Evolutionary conservation across 805 yeast genomes (phyloP), one percentile per base, ranked within the genome.

Genomic region (Saccharomyces jurei): DNA sequence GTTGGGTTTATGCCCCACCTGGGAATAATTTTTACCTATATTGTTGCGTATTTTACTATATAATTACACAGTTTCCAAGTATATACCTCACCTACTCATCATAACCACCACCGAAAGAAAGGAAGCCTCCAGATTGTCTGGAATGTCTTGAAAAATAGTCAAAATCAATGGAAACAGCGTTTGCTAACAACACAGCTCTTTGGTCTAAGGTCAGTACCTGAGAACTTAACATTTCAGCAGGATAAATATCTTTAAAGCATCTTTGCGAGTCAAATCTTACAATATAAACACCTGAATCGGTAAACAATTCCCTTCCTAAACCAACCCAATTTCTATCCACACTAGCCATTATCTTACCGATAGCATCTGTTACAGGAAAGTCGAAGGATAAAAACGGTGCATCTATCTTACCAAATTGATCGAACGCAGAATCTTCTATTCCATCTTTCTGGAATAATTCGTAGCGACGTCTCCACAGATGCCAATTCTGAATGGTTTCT

Each of bases 311-410:
- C 63, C 97, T 79, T 2, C 95, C 96, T 46, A 94, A 72, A 0
- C 99, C 99, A 5, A 87, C 96, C 94, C 96, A 94, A 69, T 90
- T 90, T 63, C 98, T 79, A 68, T 89, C 94, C 1, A 94, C 92
- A 1, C 87, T 76, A 0, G 86, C 96, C 53, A 86, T 72, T 0
- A 87, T 80, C 14, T 76, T 72, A 0, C 83, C 84, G 0, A 73
- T 52, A 44, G 76, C 83, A 66, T 89, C 82, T 36, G 62, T 64
- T 2, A 89, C 86, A 0, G 95, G 91, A 69, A 94, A 94, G 54
- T 86, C 88, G 76, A 90, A 92, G 10, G 96, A 79, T 50, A 94
- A 72, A 56, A 92, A 86, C 2, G 92, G 92, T 0, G 96, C 82
- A 71, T 94, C 97, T 48, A 94, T 84, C 9, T 76, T 78, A 28